Evolutionary conservation across 2,329 filamentous ascomycete genomes (phyloP).

Genomic region (Sporothrix sp.): DNA sequence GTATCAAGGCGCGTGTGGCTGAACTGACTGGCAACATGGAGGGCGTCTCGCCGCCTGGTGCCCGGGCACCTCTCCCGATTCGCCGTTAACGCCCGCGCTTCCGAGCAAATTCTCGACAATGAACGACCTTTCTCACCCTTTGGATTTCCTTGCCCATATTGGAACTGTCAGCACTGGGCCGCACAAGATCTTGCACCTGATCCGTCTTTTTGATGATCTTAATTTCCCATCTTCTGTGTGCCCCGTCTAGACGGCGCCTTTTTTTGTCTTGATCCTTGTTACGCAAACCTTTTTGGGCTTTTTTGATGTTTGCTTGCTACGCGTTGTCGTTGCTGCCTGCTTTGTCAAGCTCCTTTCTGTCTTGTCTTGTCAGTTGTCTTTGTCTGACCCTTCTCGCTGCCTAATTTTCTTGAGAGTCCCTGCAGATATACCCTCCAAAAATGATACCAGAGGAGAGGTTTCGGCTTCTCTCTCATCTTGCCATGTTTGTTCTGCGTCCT

Average conservation of each 20-base stretch:
- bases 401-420: not conserved
- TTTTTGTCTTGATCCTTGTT: no score
- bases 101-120: not conserved
- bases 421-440: slow-evolving; percentile 10
- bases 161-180: no score
- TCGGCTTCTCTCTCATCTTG: slow-evolving; percentile 7
- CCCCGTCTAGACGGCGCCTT: no score
- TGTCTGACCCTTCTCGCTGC: not conserved
- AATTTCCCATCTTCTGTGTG: not conserved
- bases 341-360: not conserved
- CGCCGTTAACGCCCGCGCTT: not conserved
- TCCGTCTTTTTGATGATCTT: not conserved
- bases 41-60: slow-evolving; percentile 32
- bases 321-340: not conserved
- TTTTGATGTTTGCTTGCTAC: not conserved
- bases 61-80: slow-evolving; percentile 25
- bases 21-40: slow-evolving; percentile 85
- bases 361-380: not conserved
- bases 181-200: no score
- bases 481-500: not conserved
- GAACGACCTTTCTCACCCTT: not conserved
- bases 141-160: no score
- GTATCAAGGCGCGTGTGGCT: slow-evolving; percentile 94
- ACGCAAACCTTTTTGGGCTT: not conserved
- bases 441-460: slow-evolving; percentile 10